Percentiles rank a stretch among this genome's conserved stretches.
Conservation (phyloP, 805 yeast species). For the Candida maltosa region DNA sequence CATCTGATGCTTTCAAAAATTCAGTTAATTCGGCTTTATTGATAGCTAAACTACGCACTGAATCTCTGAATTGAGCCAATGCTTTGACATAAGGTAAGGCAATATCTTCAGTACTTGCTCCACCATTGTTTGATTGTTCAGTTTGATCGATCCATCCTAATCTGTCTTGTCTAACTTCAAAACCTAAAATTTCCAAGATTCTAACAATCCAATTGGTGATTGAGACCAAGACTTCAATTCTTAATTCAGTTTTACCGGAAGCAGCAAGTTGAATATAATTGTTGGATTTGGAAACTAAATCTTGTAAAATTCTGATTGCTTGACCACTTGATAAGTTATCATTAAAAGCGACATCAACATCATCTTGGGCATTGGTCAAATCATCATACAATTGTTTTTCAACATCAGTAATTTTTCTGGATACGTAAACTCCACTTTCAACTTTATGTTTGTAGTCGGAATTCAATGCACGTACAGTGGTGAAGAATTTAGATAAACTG, state of each 20-base stretch:
- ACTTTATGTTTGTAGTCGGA: slow-evolving; percentile 57
- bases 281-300: slow-evolving; percentile 68
- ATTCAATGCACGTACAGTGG: slow-evolving; percentile 77
- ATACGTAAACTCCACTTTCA: slow-evolving; percentile 46
- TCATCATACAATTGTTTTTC: slow-evolving; percentile 58
- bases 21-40: slow-evolving; percentile 46
- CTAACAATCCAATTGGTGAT: slow-evolving; percentile 68
- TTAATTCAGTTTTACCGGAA: slow-evolving; percentile 41
- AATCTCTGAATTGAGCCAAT: slow-evolving; percentile 77
- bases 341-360: slow-evolving; percentile 75
- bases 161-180: slow-evolving; percentile 61
- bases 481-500: slow-evolving; percentile 77
- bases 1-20: slow-evolving; percentile 70
- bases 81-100: slow-evolving; percentile 79
- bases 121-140: slow-evolving; percentile 8
- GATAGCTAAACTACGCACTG: slow-evolving; percentile 73
- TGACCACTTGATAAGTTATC: slow-evolving; percentile 83
- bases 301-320: slow-evolving; percentile 63
- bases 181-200: slow-evolving; percentile 72
- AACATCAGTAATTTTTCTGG: slow-evolving; percentile 54
- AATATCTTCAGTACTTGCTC: slow-evolving; percentile 52
- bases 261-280: slow-evolving; percentile 57
- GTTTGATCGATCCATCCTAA: slow-evolving; percentile 78
- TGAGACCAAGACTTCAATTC: slow-evolving; percentile 64
- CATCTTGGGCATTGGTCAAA: slow-evolving; percentile 49